Conservation (phyloP, 371 early-diverging fungal species). For the Mucor velutinosus region DNA sequence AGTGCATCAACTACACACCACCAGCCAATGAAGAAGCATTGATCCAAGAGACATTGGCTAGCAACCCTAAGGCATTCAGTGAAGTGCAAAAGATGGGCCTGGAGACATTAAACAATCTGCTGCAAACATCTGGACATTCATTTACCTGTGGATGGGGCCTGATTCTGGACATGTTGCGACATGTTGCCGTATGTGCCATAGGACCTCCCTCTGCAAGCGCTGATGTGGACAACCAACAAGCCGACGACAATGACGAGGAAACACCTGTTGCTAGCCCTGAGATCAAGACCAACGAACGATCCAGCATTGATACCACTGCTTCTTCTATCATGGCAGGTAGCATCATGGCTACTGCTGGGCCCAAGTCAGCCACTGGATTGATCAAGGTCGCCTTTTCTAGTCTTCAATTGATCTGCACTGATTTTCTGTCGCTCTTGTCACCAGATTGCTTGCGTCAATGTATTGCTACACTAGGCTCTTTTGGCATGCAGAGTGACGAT, state of each 20-base stretch:
- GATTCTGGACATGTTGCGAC: constrained; percentile 87
- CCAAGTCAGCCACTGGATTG: constrained; percentile 48
- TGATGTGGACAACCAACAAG: constrained; percentile 12
- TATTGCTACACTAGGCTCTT: constrained; percentile 81
- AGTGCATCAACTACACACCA: constrained; percentile 43
- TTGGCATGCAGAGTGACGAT: constrained; percentile 87
- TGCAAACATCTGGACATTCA: constrained; percentile 92
- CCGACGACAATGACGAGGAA: constrained; percentile 15
- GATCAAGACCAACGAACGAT: constrained; percentile 16
- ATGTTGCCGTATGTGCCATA: constrained; percentile 46
- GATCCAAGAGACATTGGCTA: constrained; percentile 12
- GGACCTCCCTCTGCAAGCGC: constrained; percentile 18
- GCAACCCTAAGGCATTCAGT: constrained; percentile 34
- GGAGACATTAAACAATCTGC: constrained; percentile 86
- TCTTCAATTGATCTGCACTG: constrained; percentile 94
- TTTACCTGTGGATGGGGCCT: constrained; percentile 85
- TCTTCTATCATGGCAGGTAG: constrained; percentile 24
- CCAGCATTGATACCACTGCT: constrained; percentile 40
- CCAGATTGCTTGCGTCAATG: constrained; percentile 79
- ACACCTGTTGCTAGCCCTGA: constrained; percentile 10
- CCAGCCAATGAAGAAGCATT: constrained; percentile 18
- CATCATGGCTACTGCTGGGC: constrained; percentile 20
- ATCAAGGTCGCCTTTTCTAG: constrained; percentile 91
- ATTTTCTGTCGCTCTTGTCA: constrained; percentile 83
- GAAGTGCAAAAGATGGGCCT: constrained; percentile 86